Conservation (phyloP, 1,284 basidiomycete species). For the Tausonia pullulans region DNA sequence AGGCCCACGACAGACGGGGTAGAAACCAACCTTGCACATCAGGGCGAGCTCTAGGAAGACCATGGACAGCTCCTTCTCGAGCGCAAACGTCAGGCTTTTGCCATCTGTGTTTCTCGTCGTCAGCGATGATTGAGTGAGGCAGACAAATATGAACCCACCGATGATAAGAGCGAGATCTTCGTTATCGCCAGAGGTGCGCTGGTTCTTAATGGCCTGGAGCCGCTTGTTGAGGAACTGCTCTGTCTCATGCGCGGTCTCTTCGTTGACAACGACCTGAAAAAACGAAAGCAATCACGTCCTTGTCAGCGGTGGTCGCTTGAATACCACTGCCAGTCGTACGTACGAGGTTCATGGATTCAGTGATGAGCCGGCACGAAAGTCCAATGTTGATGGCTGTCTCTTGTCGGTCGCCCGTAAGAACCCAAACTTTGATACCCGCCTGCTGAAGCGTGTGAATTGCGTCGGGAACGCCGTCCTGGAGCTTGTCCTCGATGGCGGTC, state of each 20-base stretch:
- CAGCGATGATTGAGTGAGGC: background rate
- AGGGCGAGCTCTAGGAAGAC: constrained; percentile 90
- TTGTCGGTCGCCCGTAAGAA: constrained; percentile 92
- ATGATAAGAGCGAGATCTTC: constrained; percentile 94
- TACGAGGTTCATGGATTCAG: constrained; percentile 97
- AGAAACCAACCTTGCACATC: constrained; percentile 61
- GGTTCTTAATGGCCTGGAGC: constrained; percentile 82
- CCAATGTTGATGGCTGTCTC: constrained; percentile 99
- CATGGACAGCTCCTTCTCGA: constrained; percentile 84
- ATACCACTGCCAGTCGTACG: constrained; percentile 1
- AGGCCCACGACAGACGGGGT: background rate
- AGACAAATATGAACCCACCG: constrained; percentile 41
- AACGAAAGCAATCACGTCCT: background rate
- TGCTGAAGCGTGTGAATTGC: constrained; percentile 94
- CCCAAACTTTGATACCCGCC: constrained; percentile 99
- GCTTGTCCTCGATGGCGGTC: constrained; percentile 96
- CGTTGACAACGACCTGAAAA: constrained; percentile 81
- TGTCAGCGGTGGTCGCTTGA: no score
- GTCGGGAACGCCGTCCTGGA: constrained; percentile 97
- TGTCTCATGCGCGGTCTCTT: constrained; percentile 71
- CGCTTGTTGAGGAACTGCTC: constrained; percentile 81
- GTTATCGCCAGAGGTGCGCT: constrained; percentile 75
- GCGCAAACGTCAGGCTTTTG: constrained; percentile 81
- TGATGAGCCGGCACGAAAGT: constrained; percentile 89
- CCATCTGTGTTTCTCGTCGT: constrained; percentile 52